These are phyloP conservation scores for Aeschynomene evenia DNA, from an alignment of 306 rosid genomes.

Conservation along the genomic window DNA sequence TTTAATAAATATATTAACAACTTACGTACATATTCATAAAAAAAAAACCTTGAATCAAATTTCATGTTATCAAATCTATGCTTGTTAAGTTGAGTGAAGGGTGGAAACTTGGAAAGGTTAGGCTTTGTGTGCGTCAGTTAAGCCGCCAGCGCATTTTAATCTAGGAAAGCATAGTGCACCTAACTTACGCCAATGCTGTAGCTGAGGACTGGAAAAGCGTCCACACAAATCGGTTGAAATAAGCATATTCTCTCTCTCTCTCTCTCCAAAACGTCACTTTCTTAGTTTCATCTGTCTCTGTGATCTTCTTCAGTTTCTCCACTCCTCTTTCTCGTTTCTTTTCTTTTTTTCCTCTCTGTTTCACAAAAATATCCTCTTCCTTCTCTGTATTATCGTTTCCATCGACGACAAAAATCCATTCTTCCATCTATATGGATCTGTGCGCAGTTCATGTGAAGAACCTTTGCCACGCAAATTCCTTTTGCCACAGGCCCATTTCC, in stretches of 20 bases:
- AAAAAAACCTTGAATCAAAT: too few species aligned
- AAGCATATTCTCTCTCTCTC: slow-evolving; percentile 27
- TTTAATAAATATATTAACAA: too few species aligned
- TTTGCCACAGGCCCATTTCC: slow-evolving; percentile 48
- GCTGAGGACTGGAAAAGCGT: neutral
- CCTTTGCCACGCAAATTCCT: slow-evolving; percentile 45
- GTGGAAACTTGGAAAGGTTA: neutral
- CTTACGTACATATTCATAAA: too few species aligned
- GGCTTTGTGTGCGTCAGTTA: neutral
- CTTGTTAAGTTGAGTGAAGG: neutral
- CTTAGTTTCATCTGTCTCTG: slow-evolving; percentile 17
- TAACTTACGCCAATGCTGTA: neutral
- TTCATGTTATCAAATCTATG: too few species aligned
- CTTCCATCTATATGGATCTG: slow-evolving; percentile 63
- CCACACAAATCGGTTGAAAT: slow-evolving; percentile 19
- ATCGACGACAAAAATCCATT: neutral
- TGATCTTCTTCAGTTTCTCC: slow-evolving; percentile 29
- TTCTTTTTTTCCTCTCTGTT: neutral
- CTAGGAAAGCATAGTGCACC: neutral
- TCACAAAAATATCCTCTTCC: neutral
- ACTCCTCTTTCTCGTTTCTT: neutral
- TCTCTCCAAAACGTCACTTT: slow-evolving; percentile 23
- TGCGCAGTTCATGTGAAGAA: slow-evolving; percentile 54
- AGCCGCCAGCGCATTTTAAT: slow-evolving; percentile 1
- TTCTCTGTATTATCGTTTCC: neutral